Evolutionary conservation across 192 early-diverging fungal genomes (phyloP), one percentile per base, ranked within the genome.

Genomic region (Kappamyces sp.): DNA sequence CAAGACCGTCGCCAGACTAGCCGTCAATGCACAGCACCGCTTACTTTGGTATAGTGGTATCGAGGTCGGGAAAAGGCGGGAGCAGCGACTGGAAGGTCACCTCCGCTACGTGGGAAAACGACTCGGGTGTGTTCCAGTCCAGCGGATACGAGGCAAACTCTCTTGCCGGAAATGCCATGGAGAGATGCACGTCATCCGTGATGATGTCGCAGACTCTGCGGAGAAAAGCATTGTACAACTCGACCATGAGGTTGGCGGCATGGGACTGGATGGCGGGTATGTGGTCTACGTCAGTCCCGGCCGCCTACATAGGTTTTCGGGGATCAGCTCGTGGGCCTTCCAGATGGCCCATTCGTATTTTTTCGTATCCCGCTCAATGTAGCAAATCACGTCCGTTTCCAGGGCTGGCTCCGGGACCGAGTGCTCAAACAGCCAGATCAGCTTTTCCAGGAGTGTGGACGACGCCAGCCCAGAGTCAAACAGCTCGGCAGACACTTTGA

Each of bases 321-420:
- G 23, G 23, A 23, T 23, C 23, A 23, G 23, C 23, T 23, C 23
- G 23, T 23, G 23, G 23, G 23, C 23, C 23, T 23, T 23, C 23
- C 23, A 23, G 5, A 53, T 53, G 12, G 51, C 51, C 51, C 51
- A 53, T 31, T 53, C 51, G 41, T 40, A 53, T n/a, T 53, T 53
- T 53, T 53, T 36, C 12, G 23, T 23, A 23, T 23, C 23, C 23
- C 23, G 23, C 23, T 3, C 3, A 0, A 40, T 53, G 41, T 40
- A 36, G 3, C 37, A n/a, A 3, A 53, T 53, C 41, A 53, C 12
- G 41, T 53, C 51, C 8, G 38, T 9, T 10, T n/a, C 37, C 51
- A 53, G 15, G 10, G 41, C 13, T 3, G 51, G 51, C 23, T 53
- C 51, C 3, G 13, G 38, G 31, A 36, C 41, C 5, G 51, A 36